A percentile compares a stretch with the other conserved stretches of the same genome.
Evolutionary conservation across 2,329 filamentous ascomycete species (phyloP).

Genomic region (Alternaria longipes): DNA sequence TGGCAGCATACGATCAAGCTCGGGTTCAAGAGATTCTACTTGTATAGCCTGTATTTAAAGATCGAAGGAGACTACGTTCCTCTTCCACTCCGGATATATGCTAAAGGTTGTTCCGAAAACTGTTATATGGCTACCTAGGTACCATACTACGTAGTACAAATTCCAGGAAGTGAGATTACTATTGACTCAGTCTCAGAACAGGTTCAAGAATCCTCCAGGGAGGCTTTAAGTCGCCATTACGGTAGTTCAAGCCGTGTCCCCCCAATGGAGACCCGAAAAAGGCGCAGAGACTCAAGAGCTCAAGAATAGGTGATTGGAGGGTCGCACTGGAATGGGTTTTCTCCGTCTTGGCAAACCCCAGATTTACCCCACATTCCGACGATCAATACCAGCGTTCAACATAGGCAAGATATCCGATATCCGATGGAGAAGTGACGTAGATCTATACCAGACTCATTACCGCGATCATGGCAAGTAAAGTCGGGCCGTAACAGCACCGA

Average conservation of each 20-base stretch:
- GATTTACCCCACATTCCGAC: not conserved
- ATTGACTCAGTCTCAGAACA: no score
- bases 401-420: not conserved
- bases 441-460: not conserved
- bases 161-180: no score
- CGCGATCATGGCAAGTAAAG: not conserved
- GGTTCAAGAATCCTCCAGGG: no score
- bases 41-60: not conserved
- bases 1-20: not conserved
- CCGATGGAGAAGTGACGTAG: not conserved
- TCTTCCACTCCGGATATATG: no score
- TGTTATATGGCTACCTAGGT: no score
- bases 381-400: not conserved
- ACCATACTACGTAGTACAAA: no score
- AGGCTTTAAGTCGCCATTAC: no score
- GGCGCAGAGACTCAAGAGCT: fast-evolving
- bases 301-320: not conserved
- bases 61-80: not conserved
- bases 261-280: fast-evolving
- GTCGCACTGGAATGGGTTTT: not conserved
- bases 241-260: no score
- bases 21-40: not conserved
- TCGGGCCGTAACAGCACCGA: not conserved
- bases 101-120: no score
- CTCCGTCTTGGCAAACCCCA: not conserved